These are phyloP conservation scores for Tetradesmus obliquus DNA, from an alignment of 139 green algal species.

Conservation along the genomic window DNA sequence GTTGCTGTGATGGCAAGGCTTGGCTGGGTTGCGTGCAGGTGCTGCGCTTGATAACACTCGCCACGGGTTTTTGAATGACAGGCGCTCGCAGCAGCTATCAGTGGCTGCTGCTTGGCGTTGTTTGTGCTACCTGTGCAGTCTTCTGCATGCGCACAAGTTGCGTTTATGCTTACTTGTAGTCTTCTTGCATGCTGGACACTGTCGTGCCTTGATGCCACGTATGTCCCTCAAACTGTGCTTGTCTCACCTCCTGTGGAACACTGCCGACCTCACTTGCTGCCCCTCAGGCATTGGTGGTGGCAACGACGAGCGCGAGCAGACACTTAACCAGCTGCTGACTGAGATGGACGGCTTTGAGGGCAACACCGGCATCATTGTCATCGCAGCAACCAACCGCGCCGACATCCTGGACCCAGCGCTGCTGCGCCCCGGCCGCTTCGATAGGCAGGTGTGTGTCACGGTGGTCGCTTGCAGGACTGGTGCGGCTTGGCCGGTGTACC, in stretches of 20 bases:
- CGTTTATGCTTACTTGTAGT: background rate
- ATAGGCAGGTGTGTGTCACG: conserved; percentile 78
- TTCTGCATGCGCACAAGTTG: background rate
- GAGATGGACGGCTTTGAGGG: conserved; percentile 99
- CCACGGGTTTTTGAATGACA: background rate
- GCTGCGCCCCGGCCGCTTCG: conserved; percentile 99
- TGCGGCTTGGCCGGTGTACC: background rate
- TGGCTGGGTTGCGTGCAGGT: background rate
- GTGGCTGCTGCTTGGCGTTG: background rate
- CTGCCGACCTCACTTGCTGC: background rate
- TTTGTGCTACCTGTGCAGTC: background rate
- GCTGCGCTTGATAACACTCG: background rate
- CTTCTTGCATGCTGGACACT: background rate
- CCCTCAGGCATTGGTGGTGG: conserved; percentile 94
- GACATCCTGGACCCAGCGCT: conserved; percentile 99
- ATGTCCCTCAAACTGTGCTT: no score
- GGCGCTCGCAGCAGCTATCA: background rate
- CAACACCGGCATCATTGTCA: conserved; percentile 96
- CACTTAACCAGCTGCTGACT: conserved; percentile 96
- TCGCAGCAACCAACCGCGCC: conserved; percentile 98
- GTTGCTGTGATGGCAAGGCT: background rate
- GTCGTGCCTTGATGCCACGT: background rate
- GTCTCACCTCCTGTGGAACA: no score
- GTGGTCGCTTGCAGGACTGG: background rate
- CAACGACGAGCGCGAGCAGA: conserved; percentile 99